Evolutionary conservation across 495 filamentous ascomycete species (phyloP), one percentile per base, ranked within the genome.

Genomic region (Thermochaetoides thermophila): DNA sequence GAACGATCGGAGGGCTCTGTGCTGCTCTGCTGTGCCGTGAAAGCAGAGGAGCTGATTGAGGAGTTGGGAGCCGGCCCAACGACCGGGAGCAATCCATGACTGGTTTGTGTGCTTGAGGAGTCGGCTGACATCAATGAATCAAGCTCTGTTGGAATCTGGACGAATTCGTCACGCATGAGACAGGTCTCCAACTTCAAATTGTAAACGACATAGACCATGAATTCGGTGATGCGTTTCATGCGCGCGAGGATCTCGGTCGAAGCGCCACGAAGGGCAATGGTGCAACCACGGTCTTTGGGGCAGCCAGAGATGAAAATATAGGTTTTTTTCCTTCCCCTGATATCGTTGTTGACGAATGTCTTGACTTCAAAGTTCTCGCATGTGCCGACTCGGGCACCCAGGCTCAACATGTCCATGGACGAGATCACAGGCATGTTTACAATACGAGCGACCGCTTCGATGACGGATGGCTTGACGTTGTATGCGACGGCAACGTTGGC

Each of bases 131-230:
- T 29, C 1, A 24, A 16, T n/a, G 18, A 28, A 25, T 61, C 49
- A 13, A 73, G 57, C 4, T 73, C 63, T 2, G 77, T 71, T 9
- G 91, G 86, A 29, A 95, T 77, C 35, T 86, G 67, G 16, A 91
- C 81, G 51, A 84, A 93, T 43, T 94, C 86, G 57, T 99, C 91
- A 31, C 86, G 72, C 81, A 99, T 89, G 29, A 99, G 56, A 47
- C 76, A 93, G 2, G 91, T 94, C 55, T 99, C 91, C 6, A 99
- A 69, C 50, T 89, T 94, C 14, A 96, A 66, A 44, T 94, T 99
- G 55, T 99, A 95, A 11, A 95, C 84, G 16, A 99, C 91, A 48
- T 95, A 99, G 35, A 87, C 75, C 85, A 99, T 93, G 47, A 99
- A 92, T 52, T 99, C 91, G 2, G 89, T 91, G 45, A 99, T 91